Evolutionary conservation across 768 basidiomycete genomes (phyloP), one percentile per base, ranked within the genome.

Genomic region (Tricholomella constricta): DNA sequence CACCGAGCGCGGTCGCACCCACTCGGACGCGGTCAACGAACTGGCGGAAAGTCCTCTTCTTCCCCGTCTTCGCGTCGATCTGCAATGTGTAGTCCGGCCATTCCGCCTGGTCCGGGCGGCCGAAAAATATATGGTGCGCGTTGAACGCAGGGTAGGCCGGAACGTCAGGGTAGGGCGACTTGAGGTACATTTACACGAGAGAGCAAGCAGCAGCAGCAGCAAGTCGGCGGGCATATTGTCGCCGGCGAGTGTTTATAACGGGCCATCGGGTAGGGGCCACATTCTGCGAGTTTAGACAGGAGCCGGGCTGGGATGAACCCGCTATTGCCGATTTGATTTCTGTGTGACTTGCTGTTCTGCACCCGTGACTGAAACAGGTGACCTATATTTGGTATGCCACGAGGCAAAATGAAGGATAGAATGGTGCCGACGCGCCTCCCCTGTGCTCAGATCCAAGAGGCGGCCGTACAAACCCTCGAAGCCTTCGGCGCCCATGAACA

Each of bases 41-140:
- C 53, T 86, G 76, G 22, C 68, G 72, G 56, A 71, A 80, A 10
- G 71, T 75, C 11, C 79, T 66, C 45, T 64, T 71, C 49, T 72
- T 61, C 2, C 80, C 84, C 0, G 82, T 82, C 29, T 70, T 59
- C 0, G 78, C 77, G 58, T 91, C 81, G 48, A 90, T 74, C 37
- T 83, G 75, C 4, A 83, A 40, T 0, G 77, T 76, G 60, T 72
- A 83, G 54, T 90, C 80, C 0, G 79, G 71, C 80, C 82, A 84
- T 32, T 72, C 56, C 2, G 71, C 72, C 57, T 84, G 81, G 15
- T 81, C 85, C 0, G 78, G 78, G 1, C 82, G 78, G 25, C 72
- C 65, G 64, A 86, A 78, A 45, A 86, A 62, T 49, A 83, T 37
- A 54, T 85, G 65, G 62, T 86, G 78, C 9, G 77, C 68, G 61